These are phyloP conservation scores for Oryza glaberrima DNA, from an alignment of 176 grass and related monocot genomes.

Conservation along the genomic window DNA sequence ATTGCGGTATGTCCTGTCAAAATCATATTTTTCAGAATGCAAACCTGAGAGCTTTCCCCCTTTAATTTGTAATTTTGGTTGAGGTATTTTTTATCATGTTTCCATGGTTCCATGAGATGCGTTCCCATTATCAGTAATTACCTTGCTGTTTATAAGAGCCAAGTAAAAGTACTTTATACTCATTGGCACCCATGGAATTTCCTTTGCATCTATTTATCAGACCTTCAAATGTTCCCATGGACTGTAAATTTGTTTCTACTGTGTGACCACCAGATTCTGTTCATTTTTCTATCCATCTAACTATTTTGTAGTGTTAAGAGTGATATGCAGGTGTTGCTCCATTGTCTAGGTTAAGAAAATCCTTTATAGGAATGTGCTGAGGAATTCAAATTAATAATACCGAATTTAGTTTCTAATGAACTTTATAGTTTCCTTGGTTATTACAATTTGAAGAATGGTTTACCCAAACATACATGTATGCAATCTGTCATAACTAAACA, in stretches of 20 bases:
- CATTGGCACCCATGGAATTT: constrained; percentile 8
- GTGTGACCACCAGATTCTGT: constrained; percentile 5
- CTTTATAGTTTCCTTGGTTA: not conserved
- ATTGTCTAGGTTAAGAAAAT: constrained; percentile 24
- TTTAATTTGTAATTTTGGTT: not conserved
- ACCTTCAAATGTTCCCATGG: not conserved
- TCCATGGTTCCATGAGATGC: constrained; percentile 13
- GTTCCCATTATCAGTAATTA: constrained; percentile 4
- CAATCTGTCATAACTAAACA: not conserved
- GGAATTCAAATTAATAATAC: not conserved
- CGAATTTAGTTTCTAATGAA: not conserved
- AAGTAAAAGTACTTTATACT: not conserved
- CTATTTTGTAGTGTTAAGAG: constrained; percentile 16
- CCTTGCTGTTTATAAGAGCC: not conserved
- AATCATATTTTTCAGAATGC: constrained; percentile 22
- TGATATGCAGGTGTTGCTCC: not conserved
- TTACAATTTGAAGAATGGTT: not conserved
- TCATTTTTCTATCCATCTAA: not conserved
- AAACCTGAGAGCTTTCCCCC: not conserved
- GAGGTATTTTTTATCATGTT: constrained; percentile 32
- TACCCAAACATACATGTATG: not conserved
- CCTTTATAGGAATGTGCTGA: not conserved
- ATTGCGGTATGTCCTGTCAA: constrained; percentile 70
- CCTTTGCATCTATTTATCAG: constrained; percentile 1
- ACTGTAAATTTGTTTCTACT: not conserved